Evolutionary conservation across 2,329 filamentous ascomycete genomes (phyloP), one percentile per base, ranked within the genome.

Genomic region (Fragosphaeria purpurea): DNA sequence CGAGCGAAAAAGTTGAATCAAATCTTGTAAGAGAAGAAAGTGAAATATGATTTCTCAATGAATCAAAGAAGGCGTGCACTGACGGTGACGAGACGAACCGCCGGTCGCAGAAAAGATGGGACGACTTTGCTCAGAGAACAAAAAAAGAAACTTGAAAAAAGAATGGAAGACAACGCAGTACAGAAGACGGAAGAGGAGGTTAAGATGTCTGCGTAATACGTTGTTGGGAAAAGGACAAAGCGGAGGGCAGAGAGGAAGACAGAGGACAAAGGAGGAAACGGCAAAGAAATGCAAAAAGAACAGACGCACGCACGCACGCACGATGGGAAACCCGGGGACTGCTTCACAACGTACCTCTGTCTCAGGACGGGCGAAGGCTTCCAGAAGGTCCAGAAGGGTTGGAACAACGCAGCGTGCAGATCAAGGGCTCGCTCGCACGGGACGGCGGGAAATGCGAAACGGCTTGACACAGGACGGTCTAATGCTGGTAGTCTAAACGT

Each of bases 381-480:
- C 54, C 47, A 56, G 52, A 57, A 56, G 47, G 47, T 33, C 50
- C 41, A 50, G 50, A 42, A 50, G 37, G 31, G 2, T 22, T 22
- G 22, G 22, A 22, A 22, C 22, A 22, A 22, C 22, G 22, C 22
- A 22, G 22, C 22, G 22, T 32, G 53, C 39, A 50, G 50, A 50
- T 53, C 47, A 51, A 33, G 11, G 40, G 44, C 5, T 37, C 22
- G 22, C n/a, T 44, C 13, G 32, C n/a, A 44, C 41, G 50, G 45
- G 35, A 39, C 34, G 31, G 42, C 13, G 42, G 35, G 46, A 44
- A n/a, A 50, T 51, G 47, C 50, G 48, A 53, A 57, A 47, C 50
- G 49, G 48, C 41, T 53, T 57, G 50, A 45, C 53, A 50, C 51
- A 54, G 46, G 31, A 54, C 46, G 22, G 50, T 51, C 53, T 54